phyloP scores from a whole-genome alignment of 441 rosid genomes.

The Manihot esculenta region DNA sequence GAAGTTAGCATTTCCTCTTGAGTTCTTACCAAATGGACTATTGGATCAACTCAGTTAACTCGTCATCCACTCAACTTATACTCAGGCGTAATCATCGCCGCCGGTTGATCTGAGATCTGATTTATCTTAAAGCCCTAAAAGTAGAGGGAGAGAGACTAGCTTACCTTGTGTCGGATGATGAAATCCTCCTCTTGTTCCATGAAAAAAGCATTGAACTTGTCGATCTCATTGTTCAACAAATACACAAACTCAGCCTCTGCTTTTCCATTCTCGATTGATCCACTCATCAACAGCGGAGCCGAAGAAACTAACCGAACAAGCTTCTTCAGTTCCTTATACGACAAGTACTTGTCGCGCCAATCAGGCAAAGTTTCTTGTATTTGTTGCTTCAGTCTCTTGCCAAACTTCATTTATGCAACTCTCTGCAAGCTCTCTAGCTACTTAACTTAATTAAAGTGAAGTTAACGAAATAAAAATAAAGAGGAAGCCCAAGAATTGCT shows the following conservation, averaged over 20 bases:
- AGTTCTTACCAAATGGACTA: too few species aligned
- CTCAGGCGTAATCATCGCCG: too few species aligned
- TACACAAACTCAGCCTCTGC: constrained; percentile 53
- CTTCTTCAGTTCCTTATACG: constrained; percentile 78
- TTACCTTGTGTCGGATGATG: constrained; percentile 69
- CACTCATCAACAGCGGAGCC: constrained; percentile 29
- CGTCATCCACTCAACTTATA: too few species aligned
- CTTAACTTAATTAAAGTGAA: too few species aligned
- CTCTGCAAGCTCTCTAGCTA: too few species aligned
- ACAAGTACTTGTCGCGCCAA: constrained; percentile 74
- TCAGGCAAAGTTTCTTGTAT: constrained; percentile 69
- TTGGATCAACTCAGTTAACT: too few species aligned
- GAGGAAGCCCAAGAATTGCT: neutral
- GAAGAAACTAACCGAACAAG: constrained; percentile 52
- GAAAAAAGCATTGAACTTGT: constrained; percentile 79
- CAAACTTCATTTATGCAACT: constrained; percentile 61
- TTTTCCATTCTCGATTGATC: constrained; percentile 23
- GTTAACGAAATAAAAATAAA: neutral
- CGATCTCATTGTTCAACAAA: constrained; percentile 68
- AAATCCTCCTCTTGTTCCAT: constrained; percentile 88
- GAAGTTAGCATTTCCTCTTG: too few species aligned
- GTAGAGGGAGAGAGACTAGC: too few species aligned
- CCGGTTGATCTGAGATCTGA: too few species aligned
- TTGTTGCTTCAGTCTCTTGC: constrained; percentile 79
- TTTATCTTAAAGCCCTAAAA: neutral